A percentile compares a stretch with the other conserved stretches of the same genome.
phyloP scores from a whole-genome alignment of 1,139 yeast genomes.

The Wickerhamomyces sp. region DNA sequence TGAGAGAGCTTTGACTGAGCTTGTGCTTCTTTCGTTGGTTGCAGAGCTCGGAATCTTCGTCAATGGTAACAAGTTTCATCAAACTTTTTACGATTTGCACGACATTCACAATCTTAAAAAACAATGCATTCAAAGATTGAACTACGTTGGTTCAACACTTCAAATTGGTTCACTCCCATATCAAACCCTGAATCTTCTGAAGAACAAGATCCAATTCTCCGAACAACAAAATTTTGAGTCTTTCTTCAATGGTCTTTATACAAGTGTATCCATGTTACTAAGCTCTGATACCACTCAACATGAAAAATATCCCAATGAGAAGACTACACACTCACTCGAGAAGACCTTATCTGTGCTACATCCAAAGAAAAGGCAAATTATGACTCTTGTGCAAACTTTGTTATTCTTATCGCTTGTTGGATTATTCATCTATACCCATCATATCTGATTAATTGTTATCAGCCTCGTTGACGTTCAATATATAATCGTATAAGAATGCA shows the following conservation, averaged over 20 bases:
- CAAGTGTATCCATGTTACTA: no score
- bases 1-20: background rate
- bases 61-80: constrained; percentile 4
- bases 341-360: no score
- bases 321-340: no score
- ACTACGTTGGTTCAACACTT: constrained; percentile 34
- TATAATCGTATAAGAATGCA: constrained; percentile 48
- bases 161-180: background rate
- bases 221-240: background rate
- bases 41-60: background rate
- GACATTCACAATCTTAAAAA: constrained; percentile 24
- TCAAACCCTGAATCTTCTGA: background rate
- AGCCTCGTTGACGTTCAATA: constrained; percentile 28
- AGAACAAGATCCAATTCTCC: background rate
- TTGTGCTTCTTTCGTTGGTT: background rate
- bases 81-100: constrained; percentile 26
- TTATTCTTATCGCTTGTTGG: no score
- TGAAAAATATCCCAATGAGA: no score
- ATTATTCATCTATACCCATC: background rate
- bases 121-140: constrained; percentile 41
- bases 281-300: no score
- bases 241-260: background rate
- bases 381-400: background rate
- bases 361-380: background rate
- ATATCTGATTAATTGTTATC: background rate